Percentiles rank a stretch among this genome's conserved stretches.
phyloP scores from a whole-genome alignment of 2,329 filamentous ascomycete genomes.

The Arthrobotrys pseudoclavata region DNA sequence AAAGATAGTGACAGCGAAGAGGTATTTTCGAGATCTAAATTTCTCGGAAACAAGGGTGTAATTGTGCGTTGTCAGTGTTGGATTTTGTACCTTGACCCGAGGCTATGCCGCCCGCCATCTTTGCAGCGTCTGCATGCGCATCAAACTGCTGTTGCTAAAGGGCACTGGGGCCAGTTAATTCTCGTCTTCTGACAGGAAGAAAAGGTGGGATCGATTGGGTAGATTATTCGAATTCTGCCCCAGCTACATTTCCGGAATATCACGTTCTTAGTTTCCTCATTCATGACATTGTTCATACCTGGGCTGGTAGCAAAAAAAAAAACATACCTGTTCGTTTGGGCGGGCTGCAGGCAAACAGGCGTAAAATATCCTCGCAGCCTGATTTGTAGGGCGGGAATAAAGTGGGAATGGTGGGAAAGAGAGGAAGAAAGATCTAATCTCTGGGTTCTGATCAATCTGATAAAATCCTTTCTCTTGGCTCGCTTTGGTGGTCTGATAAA shows the following conservation, averaged over 20 bases:
- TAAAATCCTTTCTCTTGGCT: slow-evolving; percentile 44
- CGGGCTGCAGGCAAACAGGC: slow-evolving; percentile 18
- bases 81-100: slow-evolving; percentile 44
- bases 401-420: slow-evolving; percentile 30
- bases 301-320: slow-evolving; percentile 4
- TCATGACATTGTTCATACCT: neutral
- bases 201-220: slow-evolving; percentile 4
- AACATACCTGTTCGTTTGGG: slow-evolving; percentile 29
- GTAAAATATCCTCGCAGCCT: slow-evolving; percentile 37
- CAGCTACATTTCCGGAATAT: slow-evolving; percentile 6
- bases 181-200: slow-evolving; percentile 13
- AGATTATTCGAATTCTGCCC: neutral
- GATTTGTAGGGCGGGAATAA: slow-evolving; percentile 40
- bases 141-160: slow-evolving; percentile 20
- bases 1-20: neutral
- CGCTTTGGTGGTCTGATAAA: slow-evolving; percentile 41
- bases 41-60: slow-evolving; percentile 23
- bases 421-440: slow-evolving; percentile 54
- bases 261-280: slow-evolving; percentile 19
- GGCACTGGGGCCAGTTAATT: slow-evolving; percentile 18
- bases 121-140: slow-evolving; percentile 36
- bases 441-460: slow-evolving; percentile 55
- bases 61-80: slow-evolving; percentile 41
- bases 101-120: slow-evolving; percentile 47
- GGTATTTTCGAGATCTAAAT: slow-evolving; percentile 1